A percentile compares a stretch with the other conserved stretches of the same genome.
Evolutionary conservation across 2,329 filamentous ascomycete species (phyloP).

Genomic region (Cladorrhinum sp.): DNA sequence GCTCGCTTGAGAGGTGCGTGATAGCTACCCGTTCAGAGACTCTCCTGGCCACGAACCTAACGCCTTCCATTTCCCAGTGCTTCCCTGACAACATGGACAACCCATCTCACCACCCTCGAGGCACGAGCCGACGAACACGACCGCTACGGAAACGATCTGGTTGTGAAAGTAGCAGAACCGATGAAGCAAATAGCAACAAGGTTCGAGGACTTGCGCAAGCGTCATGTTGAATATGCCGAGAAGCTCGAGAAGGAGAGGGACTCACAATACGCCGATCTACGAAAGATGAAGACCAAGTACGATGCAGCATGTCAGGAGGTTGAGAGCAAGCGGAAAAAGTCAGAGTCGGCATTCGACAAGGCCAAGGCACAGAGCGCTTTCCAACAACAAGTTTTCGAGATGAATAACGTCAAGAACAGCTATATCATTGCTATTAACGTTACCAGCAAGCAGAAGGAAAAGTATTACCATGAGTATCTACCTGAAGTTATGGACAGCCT

Average conservation of each 20-base stretch:
- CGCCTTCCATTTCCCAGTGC: slow-evolving; percentile 52
- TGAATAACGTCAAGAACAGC: slow-evolving; percentile 98
- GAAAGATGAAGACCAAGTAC: slow-evolving; percentile 90
- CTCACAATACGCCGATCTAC: slow-evolving; percentile 74
- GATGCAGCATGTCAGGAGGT: slow-evolving; percentile 92
- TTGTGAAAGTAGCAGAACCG: slow-evolving; percentile 80
- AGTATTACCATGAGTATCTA: slow-evolving; percentile 95
- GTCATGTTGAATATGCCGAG: slow-evolving; percentile 80
- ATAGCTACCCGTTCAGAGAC: slow-evolving; percentile 11
- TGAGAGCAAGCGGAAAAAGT: slow-evolving; percentile 90
- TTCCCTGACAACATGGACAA: slow-evolving; percentile 94
- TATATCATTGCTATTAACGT: slow-evolving; percentile 96
- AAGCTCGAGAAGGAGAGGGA: slow-evolving; percentile 91
- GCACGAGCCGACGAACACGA: slow-evolving; percentile 86
- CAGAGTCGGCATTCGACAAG: slow-evolving; percentile 91
- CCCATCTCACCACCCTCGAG: slow-evolving; percentile 87
- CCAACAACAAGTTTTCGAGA: slow-evolving; percentile 87
- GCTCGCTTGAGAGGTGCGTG: slow-evolving; percentile 78
- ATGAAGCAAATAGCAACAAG: slow-evolving; percentile 69
- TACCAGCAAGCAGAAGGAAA: slow-evolving; percentile 95
- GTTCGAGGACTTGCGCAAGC: slow-evolving; percentile 90
- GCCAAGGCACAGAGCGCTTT: slow-evolving; percentile 86
- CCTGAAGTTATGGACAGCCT: slow-evolving; percentile 90
- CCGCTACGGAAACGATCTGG: slow-evolving; percentile 72
- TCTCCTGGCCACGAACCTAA: slow-evolving; percentile 12